Base-by-base conservation (phyloP, 805 yeast genomes). In the Metschnikowia peoriensis region DNA sequence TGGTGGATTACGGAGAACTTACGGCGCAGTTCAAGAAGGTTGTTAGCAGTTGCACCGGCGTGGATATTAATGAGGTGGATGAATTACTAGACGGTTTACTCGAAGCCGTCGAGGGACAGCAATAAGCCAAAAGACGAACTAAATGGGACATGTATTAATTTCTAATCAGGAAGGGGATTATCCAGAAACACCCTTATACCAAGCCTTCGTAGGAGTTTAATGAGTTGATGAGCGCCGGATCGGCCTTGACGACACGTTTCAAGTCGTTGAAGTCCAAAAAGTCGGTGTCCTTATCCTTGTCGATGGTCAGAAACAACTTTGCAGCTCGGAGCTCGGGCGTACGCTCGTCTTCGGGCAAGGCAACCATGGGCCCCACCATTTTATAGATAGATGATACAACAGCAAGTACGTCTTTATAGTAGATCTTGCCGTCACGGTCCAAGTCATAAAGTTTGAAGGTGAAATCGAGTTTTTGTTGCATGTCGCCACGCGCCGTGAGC, bases 291-390 rank as follows among this genome's bases (percentile, higher is more conserved):
- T 77, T 72, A 63, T 87, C 83, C 65, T 89, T 87, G 57, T 85
- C 89, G 81, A 90, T 78, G 47, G 82, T 69, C 38, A 69, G 76
- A 71, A 96, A 93, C 41, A 93, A 84, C 75, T 91, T 93, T 48
- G 83, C 80, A 1, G 89, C 90, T 55, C 98, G 79, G 58, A 84
- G 75, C 63, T 92, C 97, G 0, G 99, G 98, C 0, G 98, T 91
- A 43, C 84, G 82, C 62, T 92, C 98, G 65, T 92, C 97, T 22
- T 85, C 93, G 16, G 89, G 88, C 48, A 91, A 76, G 55, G 84
- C 84, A 53, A 92, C 96, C 93, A 92, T 90, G 1, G 92, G 81
- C 1, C 98, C 99, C 53, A 93, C 87, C 98, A 94, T 92, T 68
- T 88, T 88, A 69, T 94, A 93, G 35, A 93, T 88, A 34, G 97